Base-by-base conservation (phyloP, 257 asterid genomes). In the Gardenia jasminoides region DNA sequence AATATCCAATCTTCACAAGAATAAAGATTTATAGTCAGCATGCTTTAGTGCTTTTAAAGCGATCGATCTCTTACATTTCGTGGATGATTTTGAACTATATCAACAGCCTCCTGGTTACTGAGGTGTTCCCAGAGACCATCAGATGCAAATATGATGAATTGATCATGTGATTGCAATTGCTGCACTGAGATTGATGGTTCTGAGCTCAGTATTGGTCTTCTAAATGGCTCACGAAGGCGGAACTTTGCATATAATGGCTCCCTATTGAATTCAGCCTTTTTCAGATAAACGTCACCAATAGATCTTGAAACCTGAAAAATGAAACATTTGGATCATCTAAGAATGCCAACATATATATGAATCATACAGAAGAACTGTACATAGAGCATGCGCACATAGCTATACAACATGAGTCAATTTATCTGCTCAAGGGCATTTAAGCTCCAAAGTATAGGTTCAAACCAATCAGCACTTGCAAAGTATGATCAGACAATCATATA, bases 111-210 rank as follows among this genome's bases (percentile, higher is more conserved):
- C 86, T 92, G 94, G 85, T 92, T 92, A 75, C 88, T 84, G 26
- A 92, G 90, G 84, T 92, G 97, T 88, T 92, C 97, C 97, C 97
- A 92, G 30, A 92, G 92, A 69, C 96, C 97, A 82, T 92, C 97
- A 20, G 96, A 90, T 36, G 97, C 97, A 68, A 92, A 90, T 82
- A 92, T 90, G 65, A 92, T 72, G 80, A 92, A 92, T 82, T 88
- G 93, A 79, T 92, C 97, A 8, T 90, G 91, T 31, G 92, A 82
- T 71, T 88, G 93, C 84, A 92, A 75, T 71, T 84, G 91, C 75
- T 88, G 94, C 74, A 75, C 90, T 10, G 89, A 83, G 44, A 92
- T 86, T 33, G 93, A 75, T 72, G 97, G 97, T 30, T 90, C 97
- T 17, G 97, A 75, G 74, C 96, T 92, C 87, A 92, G 79, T 76